Evolutionary conservation across 345 rosid genomes (phyloP), one percentile per base, ranked within the genome.

Genomic region (Eucalyptus rudis): DNA sequence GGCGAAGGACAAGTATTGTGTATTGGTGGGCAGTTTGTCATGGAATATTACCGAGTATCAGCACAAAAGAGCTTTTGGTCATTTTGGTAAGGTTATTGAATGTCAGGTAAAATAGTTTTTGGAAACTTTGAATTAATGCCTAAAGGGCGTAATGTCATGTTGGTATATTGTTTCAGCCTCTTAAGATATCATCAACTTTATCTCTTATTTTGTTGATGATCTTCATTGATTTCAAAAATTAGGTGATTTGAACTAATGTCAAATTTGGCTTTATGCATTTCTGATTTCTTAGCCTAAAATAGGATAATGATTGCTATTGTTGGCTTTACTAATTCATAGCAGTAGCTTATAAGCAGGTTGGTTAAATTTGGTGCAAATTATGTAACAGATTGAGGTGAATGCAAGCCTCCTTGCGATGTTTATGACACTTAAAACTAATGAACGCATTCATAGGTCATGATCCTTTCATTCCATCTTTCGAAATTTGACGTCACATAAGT

Each of bases 351-450:
- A 64, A n/a, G 76, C 3, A 6, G 20, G 20, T 64, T 64, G 76
- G 76, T 0, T 64, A n/a, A 29, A 64, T 64, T n/a, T 64, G 76
- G 10, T n/a, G 19, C 19, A 2, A 27, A 14, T 64, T n/a, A 64
- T 64, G 36, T 64, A n/a, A n/a, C 1, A n/a, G 19, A 64, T n/a
- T 14, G 10, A n/a, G 76, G 33, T 64, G 36, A 13, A 64, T 64
- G 36, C 76, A 64, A 64, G 68, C n/a, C 20, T n/a, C 10, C 19
- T n/a, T n/a, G 17, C 19, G 1, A 29, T 64, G 76, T 12, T 64
- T 15, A 64, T n/a, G 76, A 31, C 76, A 24, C 29, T 56, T 0
- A 24, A 56, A 56, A 0, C 0, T 24, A 0, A 9, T 24, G 62
- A 56, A 56, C 0, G 27, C 2, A 3, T 54, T 8, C 59, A 56